phyloP scores from a whole-genome alignment of 257 asterid genomes.

The Capsicum chinense region DNA sequence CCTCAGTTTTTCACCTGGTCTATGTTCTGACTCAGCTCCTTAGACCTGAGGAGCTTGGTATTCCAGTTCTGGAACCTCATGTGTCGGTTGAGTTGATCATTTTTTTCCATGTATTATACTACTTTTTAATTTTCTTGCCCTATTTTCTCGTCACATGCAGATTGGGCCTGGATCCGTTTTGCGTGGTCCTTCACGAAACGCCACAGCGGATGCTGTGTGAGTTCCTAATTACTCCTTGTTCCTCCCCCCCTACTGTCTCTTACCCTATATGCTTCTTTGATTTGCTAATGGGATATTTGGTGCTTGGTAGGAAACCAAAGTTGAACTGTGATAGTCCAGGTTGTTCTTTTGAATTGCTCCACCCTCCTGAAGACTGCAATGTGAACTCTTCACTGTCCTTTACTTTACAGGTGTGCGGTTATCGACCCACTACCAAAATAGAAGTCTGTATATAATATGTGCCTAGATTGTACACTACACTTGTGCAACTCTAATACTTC shows the following conservation, averaged over 20 bases:
- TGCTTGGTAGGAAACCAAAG: constrained; percentile 71
- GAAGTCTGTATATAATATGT: neutral
- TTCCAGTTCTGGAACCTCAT: neutral
- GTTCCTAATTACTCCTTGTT: constrained; percentile 41
- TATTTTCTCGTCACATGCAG: constrained; percentile 49
- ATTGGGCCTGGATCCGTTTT: constrained; percentile 91
- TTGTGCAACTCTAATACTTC: constrained; percentile 6
- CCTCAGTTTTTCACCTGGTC: constrained; percentile 16
- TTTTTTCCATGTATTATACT: neutral
- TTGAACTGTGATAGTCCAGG: constrained; percentile 70
- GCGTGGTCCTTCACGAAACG: constrained; percentile 87
- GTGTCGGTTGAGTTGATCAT: constrained; percentile 19
- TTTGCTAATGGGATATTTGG: constrained; percentile 29
- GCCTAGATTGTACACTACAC: neutral
- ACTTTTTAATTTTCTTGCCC: constrained; percentile 18
- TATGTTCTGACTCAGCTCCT: constrained; percentile 6
- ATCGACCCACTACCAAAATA: constrained; percentile 10
- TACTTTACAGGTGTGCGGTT: constrained; percentile 93
- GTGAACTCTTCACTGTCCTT: constrained; percentile 97
- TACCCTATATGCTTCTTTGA: constrained; percentile 5
- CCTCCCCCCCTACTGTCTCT: neutral
- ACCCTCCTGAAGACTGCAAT: constrained; percentile 98
- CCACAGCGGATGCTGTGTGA: constrained; percentile 83
- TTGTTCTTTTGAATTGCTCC: constrained; percentile 88
- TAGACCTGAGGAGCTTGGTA: constrained; percentile 9